Conservation (phyloP, 345 rosid species). For the Eucalyptus marginata region DNA sequence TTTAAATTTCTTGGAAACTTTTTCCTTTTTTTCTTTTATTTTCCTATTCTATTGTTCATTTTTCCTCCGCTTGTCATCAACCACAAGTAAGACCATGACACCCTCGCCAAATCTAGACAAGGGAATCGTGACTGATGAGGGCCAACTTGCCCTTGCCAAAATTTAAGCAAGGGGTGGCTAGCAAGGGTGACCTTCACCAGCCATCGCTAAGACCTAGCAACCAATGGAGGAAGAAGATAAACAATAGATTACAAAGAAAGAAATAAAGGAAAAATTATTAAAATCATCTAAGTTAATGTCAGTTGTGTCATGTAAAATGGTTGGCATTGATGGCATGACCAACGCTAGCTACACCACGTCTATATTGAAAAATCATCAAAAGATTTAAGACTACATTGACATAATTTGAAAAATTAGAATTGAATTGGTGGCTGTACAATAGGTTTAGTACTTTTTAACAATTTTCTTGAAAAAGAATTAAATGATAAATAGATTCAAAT, state of each 20-base stretch:
- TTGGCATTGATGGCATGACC: fast-evolving
- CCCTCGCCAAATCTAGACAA: not conserved
- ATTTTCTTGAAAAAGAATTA: not conserved
- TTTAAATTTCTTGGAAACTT: not conserved
- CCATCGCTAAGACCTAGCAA: not conserved
- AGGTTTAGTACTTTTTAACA: not conserved
- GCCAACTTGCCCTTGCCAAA: fast-evolving
- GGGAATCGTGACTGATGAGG: fast-evolving
- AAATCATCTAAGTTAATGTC: not conserved
- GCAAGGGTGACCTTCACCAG: not conserved
- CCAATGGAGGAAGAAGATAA: not conserved
- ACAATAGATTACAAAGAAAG: not conserved
- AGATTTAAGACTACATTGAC: not conserved
- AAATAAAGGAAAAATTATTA: not conserved
- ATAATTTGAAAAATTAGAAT: not conserved
- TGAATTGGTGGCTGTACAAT: not conserved
- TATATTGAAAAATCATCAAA: not conserved
- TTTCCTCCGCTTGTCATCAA: fast-evolving
- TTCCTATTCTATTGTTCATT: not conserved
- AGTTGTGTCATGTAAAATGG: fast-evolving
- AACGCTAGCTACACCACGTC: fast-evolving
- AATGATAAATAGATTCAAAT: not conserved
- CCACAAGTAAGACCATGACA: not conserved
- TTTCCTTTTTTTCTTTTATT: not conserved
- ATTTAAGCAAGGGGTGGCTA: fast-evolving